Evolutionary conservation across 371 early-diverging fungal genomes (phyloP).

Genomic region (Mucor velutinosus): DNA sequence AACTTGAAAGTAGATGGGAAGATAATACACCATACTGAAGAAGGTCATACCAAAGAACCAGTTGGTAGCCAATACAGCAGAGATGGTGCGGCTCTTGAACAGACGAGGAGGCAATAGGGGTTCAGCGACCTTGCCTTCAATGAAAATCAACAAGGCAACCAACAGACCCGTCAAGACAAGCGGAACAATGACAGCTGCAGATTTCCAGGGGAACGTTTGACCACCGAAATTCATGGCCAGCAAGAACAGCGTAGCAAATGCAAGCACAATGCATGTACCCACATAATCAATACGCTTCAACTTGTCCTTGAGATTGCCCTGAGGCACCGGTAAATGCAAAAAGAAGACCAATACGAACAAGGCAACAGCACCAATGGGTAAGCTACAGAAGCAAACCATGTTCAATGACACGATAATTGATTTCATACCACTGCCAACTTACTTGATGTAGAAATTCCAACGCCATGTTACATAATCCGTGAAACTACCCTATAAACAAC

Average conservation of each 20-base stretch:
- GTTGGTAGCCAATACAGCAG: constrained; percentile 44
- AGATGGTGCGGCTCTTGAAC: constrained; percentile 52
- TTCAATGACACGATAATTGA: constrained; percentile 17
- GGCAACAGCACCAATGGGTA: constrained; percentile 51
- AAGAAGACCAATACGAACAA: constrained; percentile 34
- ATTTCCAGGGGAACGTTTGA: constrained; percentile 63
- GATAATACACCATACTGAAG: constrained; percentile 56
- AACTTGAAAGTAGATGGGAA: constrained; percentile 84
- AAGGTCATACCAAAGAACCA: constrained; percentile 62
- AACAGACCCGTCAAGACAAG: constrained; percentile 53
- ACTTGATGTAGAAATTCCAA: constrained; percentile 51
- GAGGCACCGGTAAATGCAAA: constrained; percentile 30
- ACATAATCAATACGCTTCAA: constrained; percentile 45
- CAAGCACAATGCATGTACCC: constrained; percentile 43
- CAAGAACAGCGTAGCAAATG: constrained; percentile 43
- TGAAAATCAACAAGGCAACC: constrained; percentile 34
- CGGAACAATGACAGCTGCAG: constrained; percentile 62
- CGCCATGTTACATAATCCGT: constrained; percentile 41
- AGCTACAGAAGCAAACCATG: constrained; percentile 21
- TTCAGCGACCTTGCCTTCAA: constrained; percentile 51
- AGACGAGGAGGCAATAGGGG: constrained; percentile 61
- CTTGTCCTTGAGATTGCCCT: constrained; percentile 36
- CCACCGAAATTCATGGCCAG: constrained; percentile 56
- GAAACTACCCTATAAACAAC: constrained; percentile 32
- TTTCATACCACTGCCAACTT: constrained; percentile 4